Evolutionary conservation across 1,139 yeast genomes (phyloP).

Genomic region (Nematodospora anomalae): DNA sequence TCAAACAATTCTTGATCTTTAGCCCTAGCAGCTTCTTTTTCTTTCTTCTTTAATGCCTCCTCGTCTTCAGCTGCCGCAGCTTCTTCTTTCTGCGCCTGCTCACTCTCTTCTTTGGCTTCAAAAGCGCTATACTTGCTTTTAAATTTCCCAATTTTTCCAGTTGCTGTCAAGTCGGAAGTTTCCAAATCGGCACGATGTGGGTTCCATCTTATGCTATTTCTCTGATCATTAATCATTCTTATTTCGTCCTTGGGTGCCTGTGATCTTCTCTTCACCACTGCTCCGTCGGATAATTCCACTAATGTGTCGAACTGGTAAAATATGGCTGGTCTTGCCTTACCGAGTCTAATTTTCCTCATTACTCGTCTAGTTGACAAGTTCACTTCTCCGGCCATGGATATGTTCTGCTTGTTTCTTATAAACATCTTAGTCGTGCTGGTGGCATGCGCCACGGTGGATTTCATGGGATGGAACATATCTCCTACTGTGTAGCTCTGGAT

Average conservation of each 20-base stretch:
- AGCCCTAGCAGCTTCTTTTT: conserved; percentile 16
- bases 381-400: conserved; percentile 37
- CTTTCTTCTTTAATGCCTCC: conserved; percentile 17
- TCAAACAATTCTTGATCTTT: conserved; percentile 54
- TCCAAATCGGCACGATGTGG: conserved; percentile 77
- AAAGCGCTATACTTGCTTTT: conserved; percentile 70
- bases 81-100: conserved; percentile 15
- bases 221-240: conserved; percentile 83
- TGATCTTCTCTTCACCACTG: conserved; percentile 78
- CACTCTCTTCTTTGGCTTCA: conserved; percentile 20
- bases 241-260: conserved; percentile 88
- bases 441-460: not conserved
- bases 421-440: not conserved
- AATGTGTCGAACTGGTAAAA: conserved; percentile 85
- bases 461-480: not conserved
- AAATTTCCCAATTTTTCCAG: conserved; percentile 84
- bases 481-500: not conserved
- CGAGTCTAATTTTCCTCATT: conserved; percentile 56
- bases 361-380: conserved; percentile 52
- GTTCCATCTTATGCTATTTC: conserved; percentile 86
- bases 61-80: conserved; percentile 17
- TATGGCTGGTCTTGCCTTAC: conserved; percentile 90
- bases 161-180: conserved; percentile 74
- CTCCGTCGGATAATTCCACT: conserved; percentile 91
- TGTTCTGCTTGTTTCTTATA: conserved; percentile 7